phyloP scores from a whole-genome alignment of 306 rosid genomes.

The Arachis hypogaea region DNA sequence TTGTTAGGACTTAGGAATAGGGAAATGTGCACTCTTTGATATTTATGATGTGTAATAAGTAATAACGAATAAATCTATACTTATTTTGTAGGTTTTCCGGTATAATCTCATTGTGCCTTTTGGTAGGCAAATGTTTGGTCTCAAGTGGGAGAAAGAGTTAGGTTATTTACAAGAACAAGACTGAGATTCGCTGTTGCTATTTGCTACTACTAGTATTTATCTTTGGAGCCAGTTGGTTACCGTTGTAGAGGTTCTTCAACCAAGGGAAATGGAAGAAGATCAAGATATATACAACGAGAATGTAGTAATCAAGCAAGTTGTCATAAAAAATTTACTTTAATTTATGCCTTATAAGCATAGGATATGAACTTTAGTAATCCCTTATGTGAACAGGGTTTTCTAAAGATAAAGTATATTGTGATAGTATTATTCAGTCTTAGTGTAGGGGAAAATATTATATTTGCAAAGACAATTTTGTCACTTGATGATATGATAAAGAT shows the following conservation, averaged over 20 bases:
- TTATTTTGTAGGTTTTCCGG: constrained; percentile 65
- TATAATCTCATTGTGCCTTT: constrained; percentile 87
- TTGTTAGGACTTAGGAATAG: too few species aligned
- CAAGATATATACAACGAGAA: not conserved
- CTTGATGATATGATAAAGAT: not conserved
- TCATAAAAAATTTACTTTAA: not conserved
- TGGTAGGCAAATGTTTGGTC: constrained; percentile 84
- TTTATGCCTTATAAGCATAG: not conserved
- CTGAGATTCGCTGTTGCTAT: not conserved
- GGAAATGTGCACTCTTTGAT: too few species aligned
- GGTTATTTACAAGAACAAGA: constrained; percentile 58
- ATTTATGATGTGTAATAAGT: too few species aligned
- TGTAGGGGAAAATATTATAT: not conserved
- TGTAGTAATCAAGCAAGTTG: constrained; percentile 9
- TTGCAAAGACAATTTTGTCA: too few species aligned
- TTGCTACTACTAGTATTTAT: not conserved
- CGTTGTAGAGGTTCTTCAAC: constrained; percentile 14
- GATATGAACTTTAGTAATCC: not conserved
- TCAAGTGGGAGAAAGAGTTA: constrained; percentile 90
- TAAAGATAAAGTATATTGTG: too few species aligned
- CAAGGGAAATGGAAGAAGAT: not conserved
- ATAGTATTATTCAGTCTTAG: too few species aligned
- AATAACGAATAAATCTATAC: not conserved
- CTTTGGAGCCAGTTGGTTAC: constrained; percentile 1
- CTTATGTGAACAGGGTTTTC: constrained; percentile 1